Conservation (phyloP, 2,329 filamentous ascomycete species). For the Emergomyces orientalis region DNA sequence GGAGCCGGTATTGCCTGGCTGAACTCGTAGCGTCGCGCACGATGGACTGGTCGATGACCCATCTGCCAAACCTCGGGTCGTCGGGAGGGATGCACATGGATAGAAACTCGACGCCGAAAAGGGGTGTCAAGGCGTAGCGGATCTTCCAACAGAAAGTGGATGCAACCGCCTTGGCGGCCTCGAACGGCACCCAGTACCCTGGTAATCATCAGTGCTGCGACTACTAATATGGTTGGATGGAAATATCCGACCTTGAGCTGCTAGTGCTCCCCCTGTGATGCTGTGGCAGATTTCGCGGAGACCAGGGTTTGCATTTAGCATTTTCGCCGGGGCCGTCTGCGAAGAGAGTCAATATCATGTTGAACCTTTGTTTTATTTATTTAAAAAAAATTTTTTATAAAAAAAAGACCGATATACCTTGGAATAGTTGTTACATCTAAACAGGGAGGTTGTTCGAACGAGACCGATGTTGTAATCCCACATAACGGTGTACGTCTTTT, state of each 20-base stretch:
- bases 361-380: too few relatives aligned
- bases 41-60: slow-evolving; percentile 18
- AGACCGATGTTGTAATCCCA: slow-evolving; percentile 97
- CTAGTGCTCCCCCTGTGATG: slow-evolving; percentile 85
- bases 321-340: slow-evolving; percentile 81
- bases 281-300: slow-evolving; percentile 85
- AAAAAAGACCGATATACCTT: slow-evolving; percentile 53
- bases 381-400: slow-evolving; percentile 3
- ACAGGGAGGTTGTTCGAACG: slow-evolving; percentile 87
- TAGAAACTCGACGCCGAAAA: slow-evolving; percentile 80
- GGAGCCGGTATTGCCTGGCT: slow-evolving; percentile 16
- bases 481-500: slow-evolving; percentile 66
- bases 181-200: slow-evolving; percentile 97
- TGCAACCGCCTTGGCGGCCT: slow-evolving; percentile 76
- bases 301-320: slow-evolving; percentile 66
- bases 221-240: slow-evolving; percentile 2
- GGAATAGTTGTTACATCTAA: slow-evolving; percentile 77
- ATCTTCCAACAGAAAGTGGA: slow-evolving; percentile 83
- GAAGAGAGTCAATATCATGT: neutral
- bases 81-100: slow-evolving; percentile 56
- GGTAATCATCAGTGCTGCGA: slow-evolving; percentile 13
- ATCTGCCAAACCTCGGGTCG: slow-evolving; percentile 37
- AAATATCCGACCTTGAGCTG: slow-evolving; percentile 65
- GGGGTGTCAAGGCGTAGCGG: slow-evolving; percentile 72
- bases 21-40: slow-evolving; percentile 19